Base-by-base conservation (phyloP, 352 stramenopile genomes). In the Phytopythium chamaehyphon region DNA sequence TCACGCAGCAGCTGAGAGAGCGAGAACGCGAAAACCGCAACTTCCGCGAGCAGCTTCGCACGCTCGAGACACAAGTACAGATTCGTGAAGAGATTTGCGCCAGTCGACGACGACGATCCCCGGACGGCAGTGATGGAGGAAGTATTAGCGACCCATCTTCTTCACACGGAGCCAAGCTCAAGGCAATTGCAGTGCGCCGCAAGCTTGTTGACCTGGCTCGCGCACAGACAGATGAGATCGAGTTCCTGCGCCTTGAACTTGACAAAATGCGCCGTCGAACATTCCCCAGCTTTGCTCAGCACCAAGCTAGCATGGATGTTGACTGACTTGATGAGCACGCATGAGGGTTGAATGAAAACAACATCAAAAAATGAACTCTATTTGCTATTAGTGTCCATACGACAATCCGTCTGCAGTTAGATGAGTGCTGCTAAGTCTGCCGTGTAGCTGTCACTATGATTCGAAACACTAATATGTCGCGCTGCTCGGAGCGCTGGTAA, bases 181-280 rank as follows among this genome's bases (percentile, higher is more conserved):
- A 96, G 51, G 76, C 87, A 12, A 94, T 97, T 55, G 79, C 78
- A 2, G 77, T 93, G 54, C 78, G 90, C 14, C 83, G 87, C 16
- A 93, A 93, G 45, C 73, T 98, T 10, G 74, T 97, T 23, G 87
- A 97, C 47, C 55, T 97, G 26, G 89, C 91, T 0, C 85, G 80
- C 26, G 72, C 85, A 21, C 91, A 97, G 64, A 96, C 84, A 6
- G 83, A 95, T 14, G 90, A 98, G 61, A 95, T 97, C 51, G 90
- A 97, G 55, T 91, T 69, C 24, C 49, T 96, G 48, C 80, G 86
- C 6, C 58, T 86, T 8, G 91, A 98, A 52, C 78, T 98, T 1
- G 86, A 97, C 59, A 86, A 85, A 37, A 93, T 98, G 66, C 83
- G 90, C 2, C 73, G 89, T 15, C 77, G 86, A 4, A 97, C 91